Evolutionary conservation across 2,329 filamentous ascomycete species (phyloP).

Genomic region (Onygena corvina): DNA sequence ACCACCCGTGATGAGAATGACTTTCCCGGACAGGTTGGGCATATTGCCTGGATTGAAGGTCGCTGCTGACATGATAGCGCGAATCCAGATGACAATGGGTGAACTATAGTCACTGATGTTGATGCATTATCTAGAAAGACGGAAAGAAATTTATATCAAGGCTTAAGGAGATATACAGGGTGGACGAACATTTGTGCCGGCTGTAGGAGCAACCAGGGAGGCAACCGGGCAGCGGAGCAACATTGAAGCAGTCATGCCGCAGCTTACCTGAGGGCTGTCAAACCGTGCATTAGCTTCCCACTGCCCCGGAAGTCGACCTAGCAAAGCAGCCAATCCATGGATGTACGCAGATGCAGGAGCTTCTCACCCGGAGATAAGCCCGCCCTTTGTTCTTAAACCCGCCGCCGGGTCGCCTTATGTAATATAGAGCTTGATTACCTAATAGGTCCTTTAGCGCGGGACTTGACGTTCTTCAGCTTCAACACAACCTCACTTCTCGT

Average conservation of each 20-base stretch:
- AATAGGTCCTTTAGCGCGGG: no score
- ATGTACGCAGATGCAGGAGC: no score
- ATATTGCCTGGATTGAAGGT: slow-evolving; percentile 33
- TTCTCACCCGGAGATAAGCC: no score
- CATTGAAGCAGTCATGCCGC: not conserved
- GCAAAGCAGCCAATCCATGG: no score
- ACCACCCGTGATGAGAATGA: slow-evolving; percentile 37
- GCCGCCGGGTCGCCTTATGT: no score
- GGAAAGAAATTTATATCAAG: not conserved
- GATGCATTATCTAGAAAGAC: not conserved
- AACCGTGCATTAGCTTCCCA: no score
- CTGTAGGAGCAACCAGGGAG: not conserved
- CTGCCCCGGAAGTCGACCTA: no score
- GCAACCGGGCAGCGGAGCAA: not conserved
- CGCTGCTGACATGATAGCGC: slow-evolving; percentile 19
- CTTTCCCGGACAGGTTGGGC: slow-evolving; percentile 34
- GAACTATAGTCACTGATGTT: not conserved
- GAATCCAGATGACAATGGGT: not conserved
- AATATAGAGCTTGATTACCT: no score
- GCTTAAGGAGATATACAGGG: not conserved
- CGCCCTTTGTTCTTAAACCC: no score
- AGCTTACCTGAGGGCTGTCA: no score
- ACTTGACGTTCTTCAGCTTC: no score
- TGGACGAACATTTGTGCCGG: not conserved
- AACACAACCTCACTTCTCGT: no score